Conservation (phyloP, 495 filamentous ascomycete genomes). For the Chaetomium tenue region DNA sequence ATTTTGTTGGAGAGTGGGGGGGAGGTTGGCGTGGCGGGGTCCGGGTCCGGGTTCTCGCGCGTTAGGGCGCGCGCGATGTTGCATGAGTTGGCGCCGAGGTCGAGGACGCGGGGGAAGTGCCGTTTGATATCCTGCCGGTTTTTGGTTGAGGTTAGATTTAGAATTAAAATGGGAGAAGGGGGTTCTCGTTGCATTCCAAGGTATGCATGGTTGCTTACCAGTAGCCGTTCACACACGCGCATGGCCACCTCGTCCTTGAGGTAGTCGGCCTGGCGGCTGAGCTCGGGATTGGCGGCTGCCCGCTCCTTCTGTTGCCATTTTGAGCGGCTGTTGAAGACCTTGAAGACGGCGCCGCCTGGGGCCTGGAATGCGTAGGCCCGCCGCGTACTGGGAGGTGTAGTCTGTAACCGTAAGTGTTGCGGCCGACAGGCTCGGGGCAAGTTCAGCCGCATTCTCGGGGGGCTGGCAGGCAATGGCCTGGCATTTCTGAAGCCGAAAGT, state of each 20-base stretch:
- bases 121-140: constrained; percentile 79
- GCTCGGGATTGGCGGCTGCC: constrained; percentile 65
- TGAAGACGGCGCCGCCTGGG: constrained; percentile 68
- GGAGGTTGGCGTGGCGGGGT: constrained; percentile 49
- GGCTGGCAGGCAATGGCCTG: constrained; percentile 22
- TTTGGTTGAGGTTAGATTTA: too few species aligned
- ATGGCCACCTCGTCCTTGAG: constrained; percentile 86
- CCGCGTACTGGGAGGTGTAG: constrained; percentile 18
- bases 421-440: constrained; percentile 25
- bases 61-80: constrained; percentile 83
- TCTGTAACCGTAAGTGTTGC: constrained; percentile 14
- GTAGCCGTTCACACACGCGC: constrained; percentile 79
- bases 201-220: constrained; percentile 52
- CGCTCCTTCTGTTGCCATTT: constrained; percentile 93
- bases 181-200: too few species aligned
- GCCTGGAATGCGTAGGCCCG: constrained; percentile 74
- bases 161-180: too few species aligned
- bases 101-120: constrained; percentile 76
- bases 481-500: constrained; percentile 9
- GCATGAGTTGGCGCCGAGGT: constrained; percentile 93
- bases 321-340: constrained; percentile 84
- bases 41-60: constrained; percentile 61
- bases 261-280: constrained; percentile 80
- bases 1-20: constrained; percentile 67
- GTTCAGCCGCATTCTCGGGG: constrained; percentile 38